A percentile compares a stretch with the other conserved stretches of the same genome.
Conservation (phyloP, 192 early-diverging fungal species). For the Thamnidium elegans region DNA sequence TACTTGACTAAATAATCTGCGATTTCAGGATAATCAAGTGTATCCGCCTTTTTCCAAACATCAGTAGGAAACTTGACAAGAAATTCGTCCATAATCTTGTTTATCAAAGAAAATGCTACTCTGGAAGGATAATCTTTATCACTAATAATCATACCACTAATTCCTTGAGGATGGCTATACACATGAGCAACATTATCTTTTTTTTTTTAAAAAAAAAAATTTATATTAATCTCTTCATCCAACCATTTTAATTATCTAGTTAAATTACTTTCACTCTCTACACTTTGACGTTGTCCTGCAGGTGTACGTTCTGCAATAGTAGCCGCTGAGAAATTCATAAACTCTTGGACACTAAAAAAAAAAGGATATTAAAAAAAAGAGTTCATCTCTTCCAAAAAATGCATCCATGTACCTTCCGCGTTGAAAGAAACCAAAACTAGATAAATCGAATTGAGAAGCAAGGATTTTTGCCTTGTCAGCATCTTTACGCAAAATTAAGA, state of each 20-base stretch:
- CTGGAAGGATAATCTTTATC: constrained; percentile 89
- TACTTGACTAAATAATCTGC: constrained; percentile 69
- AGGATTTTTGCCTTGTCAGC: constrained; percentile 50
- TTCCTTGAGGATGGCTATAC: constrained; percentile 66
- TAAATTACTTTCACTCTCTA: constrained; percentile 71
- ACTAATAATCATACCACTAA: constrained; percentile 74
- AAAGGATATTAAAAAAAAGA: constrained; percentile 1
- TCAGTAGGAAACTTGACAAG: constrained; percentile 52
- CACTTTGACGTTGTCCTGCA: constrained; percentile 74
- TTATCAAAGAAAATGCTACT: constrained; percentile 81
- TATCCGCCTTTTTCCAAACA: constrained; percentile 40
- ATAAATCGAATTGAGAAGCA: constrained; percentile 67
- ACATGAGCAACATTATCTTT: constrained; percentile 85
- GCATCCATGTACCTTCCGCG: constrained; percentile 59
- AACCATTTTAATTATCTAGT: too few relatives aligned
- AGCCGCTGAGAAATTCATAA: constrained; percentile 80
- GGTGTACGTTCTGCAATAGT: constrained; percentile 84
- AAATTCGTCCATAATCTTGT: constrained; percentile 89
- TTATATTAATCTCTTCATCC: not conserved
- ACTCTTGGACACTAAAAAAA: constrained; percentile 70
- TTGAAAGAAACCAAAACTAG: constrained; percentile 84
- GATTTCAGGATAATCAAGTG: constrained; percentile 65
- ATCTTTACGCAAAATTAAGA: constrained; percentile 45
- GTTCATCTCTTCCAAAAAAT: constrained; percentile 4
- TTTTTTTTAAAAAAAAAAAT: constrained; percentile 1